Evolutionary conservation across 2,329 filamentous ascomycete species (phyloP).

Genomic region (Claviceps paspali): DNA sequence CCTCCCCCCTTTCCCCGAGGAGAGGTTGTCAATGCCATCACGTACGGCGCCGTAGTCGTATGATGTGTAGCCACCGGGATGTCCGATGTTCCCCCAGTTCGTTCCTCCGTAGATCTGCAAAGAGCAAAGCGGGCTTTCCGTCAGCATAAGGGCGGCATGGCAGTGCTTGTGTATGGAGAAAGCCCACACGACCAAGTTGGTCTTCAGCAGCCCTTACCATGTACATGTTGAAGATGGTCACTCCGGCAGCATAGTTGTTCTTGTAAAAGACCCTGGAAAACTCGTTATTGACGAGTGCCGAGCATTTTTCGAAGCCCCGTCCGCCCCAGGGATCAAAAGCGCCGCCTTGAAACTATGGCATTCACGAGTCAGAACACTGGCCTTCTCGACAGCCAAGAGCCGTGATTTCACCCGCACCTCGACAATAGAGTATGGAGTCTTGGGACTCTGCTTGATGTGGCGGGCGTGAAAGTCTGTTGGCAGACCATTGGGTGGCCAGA

Average conservation of each 20-base stretch:
- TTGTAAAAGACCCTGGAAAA: conserved; percentile 71
- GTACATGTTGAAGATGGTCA: conserved; percentile 56
- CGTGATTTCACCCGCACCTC: conserved; percentile 22
- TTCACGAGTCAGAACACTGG: neutral
- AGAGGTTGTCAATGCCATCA: too few relatives aligned
- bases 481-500: conserved; percentile 46
- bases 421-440: conserved; percentile 49
- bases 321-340: conserved; percentile 65
- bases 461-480: conserved; percentile 27
- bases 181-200: too few relatives aligned
- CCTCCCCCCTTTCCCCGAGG: too few relatives aligned
- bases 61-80: conserved; percentile 47
- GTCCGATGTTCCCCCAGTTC: conserved; percentile 69
- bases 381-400: neutral
- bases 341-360: conserved; percentile 48
- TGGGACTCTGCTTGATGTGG: conserved; percentile 39
- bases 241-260: conserved; percentile 51
- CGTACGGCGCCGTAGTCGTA: conserved; percentile 37
- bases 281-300: conserved; percentile 51
- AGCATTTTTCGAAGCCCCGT: conserved; percentile 51
- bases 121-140: too few relatives aligned
- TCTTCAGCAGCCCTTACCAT: conserved; percentile 37
- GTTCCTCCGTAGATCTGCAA: conserved; percentile 54
- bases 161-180: too few relatives aligned
- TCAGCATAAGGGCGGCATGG: neutral